Percentiles rank a stretch among this genome's conserved stretches.
phyloP scores from a whole-genome alignment of 1,284 basidiomycete genomes.

The Waitea zeae region DNA sequence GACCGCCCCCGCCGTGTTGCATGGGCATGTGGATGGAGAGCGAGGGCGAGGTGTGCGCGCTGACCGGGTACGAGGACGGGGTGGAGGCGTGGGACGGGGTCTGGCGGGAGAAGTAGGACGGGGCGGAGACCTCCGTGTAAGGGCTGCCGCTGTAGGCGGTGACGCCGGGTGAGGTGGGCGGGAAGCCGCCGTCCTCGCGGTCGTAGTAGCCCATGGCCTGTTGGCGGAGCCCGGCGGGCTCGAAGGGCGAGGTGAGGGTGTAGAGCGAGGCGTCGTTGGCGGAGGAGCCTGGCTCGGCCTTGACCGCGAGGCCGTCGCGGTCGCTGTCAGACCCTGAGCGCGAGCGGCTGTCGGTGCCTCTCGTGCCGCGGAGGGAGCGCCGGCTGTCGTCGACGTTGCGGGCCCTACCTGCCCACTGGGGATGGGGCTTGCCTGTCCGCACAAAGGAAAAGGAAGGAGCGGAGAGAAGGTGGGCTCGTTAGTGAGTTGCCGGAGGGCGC shows the following conservation, averaged over 20 bases:
- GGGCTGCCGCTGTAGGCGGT: constrained; percentile 8
- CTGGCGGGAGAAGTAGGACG: too few species aligned
- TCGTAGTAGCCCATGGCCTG: not conserved
- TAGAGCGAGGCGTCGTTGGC: constrained; percentile 13
- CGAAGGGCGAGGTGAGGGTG: constrained; percentile 13
- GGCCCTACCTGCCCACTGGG: constrained; percentile 66
- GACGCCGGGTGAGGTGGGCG: constrained; percentile 8
- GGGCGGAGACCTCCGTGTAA: constrained; percentile 9
- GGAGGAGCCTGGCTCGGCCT: constrained; percentile 15
- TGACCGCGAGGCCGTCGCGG: constrained; percentile 12
- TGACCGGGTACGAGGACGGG: too few species aligned
- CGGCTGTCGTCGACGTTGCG: constrained; percentile 33
- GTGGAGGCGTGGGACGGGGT: too few species aligned
- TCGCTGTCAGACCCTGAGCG: constrained; percentile 5
- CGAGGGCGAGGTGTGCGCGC: too few species aligned
- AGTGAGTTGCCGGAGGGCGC: too few species aligned
- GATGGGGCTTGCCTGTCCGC: constrained; percentile 62
- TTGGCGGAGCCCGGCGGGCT: constrained; percentile 10
- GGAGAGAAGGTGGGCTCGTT: too few species aligned
- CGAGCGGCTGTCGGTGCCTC: too few species aligned
- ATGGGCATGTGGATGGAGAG: too few species aligned
- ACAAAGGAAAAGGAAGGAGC: too few species aligned
- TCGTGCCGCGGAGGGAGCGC: too few species aligned
- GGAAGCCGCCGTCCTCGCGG: not conserved
- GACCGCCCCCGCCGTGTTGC: too few species aligned